Conservation (phyloP, 78 protist species). For the Dictyostelium firmibasis region DNA sequence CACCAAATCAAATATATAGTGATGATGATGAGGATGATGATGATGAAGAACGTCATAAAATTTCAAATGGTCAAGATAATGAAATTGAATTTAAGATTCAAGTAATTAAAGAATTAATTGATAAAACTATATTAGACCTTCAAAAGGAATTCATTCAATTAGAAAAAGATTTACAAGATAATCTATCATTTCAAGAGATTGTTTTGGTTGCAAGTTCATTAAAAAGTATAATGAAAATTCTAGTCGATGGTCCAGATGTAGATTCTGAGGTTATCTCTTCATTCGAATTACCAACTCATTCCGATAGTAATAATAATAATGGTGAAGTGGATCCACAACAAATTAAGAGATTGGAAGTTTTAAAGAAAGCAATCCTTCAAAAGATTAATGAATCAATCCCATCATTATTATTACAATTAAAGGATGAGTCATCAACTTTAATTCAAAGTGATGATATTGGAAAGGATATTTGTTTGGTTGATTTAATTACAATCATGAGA, state of each 20-base stretch:
- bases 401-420: neutral
- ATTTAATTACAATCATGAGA: constrained; percentile 41
- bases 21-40: neutral
- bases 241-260: constrained; percentile 26
- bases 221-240: constrained; percentile 23
- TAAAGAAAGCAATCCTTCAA: constrained; percentile 8
- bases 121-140: neutral
- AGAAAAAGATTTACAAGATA: neutral
- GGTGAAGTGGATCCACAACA: neutral
- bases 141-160: constrained; percentile 13
- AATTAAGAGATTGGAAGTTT: constrained; percentile 4
- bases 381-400: constrained; percentile 9
- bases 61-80: neutral
- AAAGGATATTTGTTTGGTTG: constrained; percentile 18
- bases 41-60: neutral
- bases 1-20: neutral
- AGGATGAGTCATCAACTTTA: neutral
- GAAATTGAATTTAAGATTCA: constrained; percentile 21
- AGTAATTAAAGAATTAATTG: constrained; percentile 5
- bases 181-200: constrained; percentile 33
- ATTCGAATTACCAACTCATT: neutral
- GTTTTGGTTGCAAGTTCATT: constrained; percentile 21
- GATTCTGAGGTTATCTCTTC: neutral
- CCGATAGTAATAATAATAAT: neutral
- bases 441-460: neutral